Conservation (phyloP, 2,329 filamentous ascomycete genomes). For the Leptographium radiaticola region DNA sequence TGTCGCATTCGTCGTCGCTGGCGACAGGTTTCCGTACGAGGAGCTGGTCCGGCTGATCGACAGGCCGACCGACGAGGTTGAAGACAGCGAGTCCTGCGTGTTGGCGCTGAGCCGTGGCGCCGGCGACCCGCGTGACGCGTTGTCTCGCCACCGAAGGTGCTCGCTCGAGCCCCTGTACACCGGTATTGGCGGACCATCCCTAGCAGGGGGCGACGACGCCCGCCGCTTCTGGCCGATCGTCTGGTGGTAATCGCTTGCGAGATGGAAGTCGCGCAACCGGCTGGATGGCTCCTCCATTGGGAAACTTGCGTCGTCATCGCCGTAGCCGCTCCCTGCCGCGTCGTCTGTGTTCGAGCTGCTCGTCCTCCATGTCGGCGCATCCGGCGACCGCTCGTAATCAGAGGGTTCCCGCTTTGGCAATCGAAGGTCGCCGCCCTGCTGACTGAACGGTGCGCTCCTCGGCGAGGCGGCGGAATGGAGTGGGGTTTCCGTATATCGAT, state of each 20-base stretch:
- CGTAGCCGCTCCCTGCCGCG: slow-evolving; percentile 33
- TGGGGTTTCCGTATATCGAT: slow-evolving; percentile 31
- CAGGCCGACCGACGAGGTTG: slow-evolving; percentile 19
- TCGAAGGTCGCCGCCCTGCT: slow-evolving; percentile 22
- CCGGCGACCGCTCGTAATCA: slow-evolving; percentile 33
- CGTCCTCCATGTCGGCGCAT: slow-evolving; percentile 32
- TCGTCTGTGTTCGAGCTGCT: slow-evolving; percentile 32
- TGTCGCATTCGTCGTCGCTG: slow-evolving; percentile 29
- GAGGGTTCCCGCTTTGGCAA: slow-evolving; percentile 27
- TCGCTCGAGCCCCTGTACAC: slow-evolving; percentile 27
- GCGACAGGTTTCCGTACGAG: slow-evolving; percentile 31
- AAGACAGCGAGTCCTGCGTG: slow-evolving; percentile 31
- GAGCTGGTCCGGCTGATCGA: slow-evolving; percentile 32
- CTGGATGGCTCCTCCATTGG: slow-evolving; percentile 29
- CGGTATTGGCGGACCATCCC: slow-evolving; percentile 28
- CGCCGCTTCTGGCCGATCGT: slow-evolving; percentile 38
- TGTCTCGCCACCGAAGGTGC: slow-evolving; percentile 33
- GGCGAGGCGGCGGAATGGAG: slow-evolving; percentile 35
- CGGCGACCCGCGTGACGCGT: slow-evolving; percentile 36
- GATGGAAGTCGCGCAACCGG: slow-evolving; percentile 26
- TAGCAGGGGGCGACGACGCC: slow-evolving; percentile 38
- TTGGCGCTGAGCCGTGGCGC: slow-evolving; percentile 34
- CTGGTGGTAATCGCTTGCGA: slow-evolving; percentile 25
- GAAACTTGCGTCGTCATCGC: slow-evolving; percentile 34
- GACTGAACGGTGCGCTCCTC: slow-evolving; percentile 28